These are phyloP conservation scores for Termitomyces sp. DNA, from an alignment of 768 basidiomycete genomes.

Conservation along the genomic window DNA sequence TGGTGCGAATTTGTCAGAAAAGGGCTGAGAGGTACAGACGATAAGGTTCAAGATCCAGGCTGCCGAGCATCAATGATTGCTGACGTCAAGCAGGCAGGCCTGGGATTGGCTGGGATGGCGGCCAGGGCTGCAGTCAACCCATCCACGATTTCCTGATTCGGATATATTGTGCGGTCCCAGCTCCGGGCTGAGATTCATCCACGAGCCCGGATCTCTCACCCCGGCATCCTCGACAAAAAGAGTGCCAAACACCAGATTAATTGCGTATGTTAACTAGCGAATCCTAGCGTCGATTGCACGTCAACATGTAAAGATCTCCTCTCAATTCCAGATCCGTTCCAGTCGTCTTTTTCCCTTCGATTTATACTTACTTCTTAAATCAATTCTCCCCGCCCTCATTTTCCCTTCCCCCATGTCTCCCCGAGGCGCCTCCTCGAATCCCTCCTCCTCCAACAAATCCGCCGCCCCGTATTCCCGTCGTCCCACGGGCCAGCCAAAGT, in stretches of 20 bases:
- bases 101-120: not conserved
- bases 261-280: conserved; percentile 1
- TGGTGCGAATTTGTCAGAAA: not conserved
- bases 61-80: not conserved
- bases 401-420: conserved; percentile 49
- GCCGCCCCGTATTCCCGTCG: conserved; percentile 44
- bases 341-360: conserved; percentile 28
- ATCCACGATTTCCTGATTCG: not conserved
- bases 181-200: conserved; percentile 1
- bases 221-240: conserved; percentile 34
- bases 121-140: not conserved
- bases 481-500: conserved; percentile 60
- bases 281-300: conserved; percentile 12
- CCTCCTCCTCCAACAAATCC: conserved; percentile 27
- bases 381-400: conserved; percentile 16
- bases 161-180: conserved; percentile 1
- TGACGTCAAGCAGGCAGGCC: conserved; percentile 1
- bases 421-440: conserved; percentile 30
- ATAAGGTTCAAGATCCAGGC: conserved; percentile 6
- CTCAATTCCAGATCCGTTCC: conserved; percentile 33
- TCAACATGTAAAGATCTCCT: conserved; percentile 31
- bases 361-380: conserved; percentile 30
- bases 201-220: conserved; percentile 17
- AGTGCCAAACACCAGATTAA: conserved; percentile 14
- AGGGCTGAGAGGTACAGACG: not conserved